Conservation (phyloP, 1,284 basidiomycete genomes). For the Austropuccinia psidii region DNA sequence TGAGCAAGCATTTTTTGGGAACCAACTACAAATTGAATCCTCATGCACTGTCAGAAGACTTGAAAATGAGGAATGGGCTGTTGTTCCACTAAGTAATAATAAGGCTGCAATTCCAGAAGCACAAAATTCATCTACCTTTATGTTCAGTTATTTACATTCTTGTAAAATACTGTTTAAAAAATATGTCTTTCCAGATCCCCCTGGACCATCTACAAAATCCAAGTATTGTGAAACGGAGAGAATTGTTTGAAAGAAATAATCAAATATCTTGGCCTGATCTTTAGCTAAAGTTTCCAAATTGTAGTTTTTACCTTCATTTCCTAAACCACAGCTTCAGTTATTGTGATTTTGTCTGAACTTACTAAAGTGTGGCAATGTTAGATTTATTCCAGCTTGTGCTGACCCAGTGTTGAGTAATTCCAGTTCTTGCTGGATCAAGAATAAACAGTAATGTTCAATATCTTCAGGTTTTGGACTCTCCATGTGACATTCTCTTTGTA, state of each 20-base stretch:
- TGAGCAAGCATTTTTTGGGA: background rate
- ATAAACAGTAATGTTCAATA: too few relatives aligned
- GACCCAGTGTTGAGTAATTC: too few relatives aligned
- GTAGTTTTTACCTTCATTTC: too few relatives aligned
- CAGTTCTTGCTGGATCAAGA: too few relatives aligned
- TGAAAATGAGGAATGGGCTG: background rate
- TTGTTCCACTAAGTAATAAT: background rate
- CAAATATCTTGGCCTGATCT: too few relatives aligned
- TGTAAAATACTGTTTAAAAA: background rate
- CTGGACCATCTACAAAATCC: slow-evolving; percentile 46
- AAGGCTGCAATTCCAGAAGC: background rate
- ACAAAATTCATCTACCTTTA: background rate
- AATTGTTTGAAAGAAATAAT: too few relatives aligned
- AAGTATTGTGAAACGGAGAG: too few relatives aligned
- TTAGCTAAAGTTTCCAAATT: too few relatives aligned
- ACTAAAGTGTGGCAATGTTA: too few relatives aligned
- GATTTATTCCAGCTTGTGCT: too few relatives aligned
- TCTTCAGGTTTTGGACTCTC: background rate
- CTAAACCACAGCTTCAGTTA: too few relatives aligned
- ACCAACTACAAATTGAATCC: background rate
- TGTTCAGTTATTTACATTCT: background rate
- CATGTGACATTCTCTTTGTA: background rate
- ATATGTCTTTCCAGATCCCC: background rate
- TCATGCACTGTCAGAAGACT: background rate
- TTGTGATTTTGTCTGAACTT: too few relatives aligned